These are phyloP conservation scores for Thielaviopsis ethacetica DNA, from an alignment of 2,329 filamentous ascomycete species.

Conservation along the genomic window DNA sequence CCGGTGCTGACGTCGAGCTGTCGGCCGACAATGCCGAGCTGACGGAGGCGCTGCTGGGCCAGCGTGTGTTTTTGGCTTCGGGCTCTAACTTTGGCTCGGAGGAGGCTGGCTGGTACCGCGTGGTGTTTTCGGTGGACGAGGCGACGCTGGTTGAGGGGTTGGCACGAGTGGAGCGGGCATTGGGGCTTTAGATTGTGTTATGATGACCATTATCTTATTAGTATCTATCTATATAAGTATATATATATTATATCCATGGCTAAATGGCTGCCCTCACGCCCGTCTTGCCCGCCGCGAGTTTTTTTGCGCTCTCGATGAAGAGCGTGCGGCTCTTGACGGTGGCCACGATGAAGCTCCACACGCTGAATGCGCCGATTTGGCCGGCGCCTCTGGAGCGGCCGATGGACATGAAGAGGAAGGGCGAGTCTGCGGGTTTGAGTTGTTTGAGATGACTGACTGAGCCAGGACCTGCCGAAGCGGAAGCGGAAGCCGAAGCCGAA, in stretches of 20 bases:
- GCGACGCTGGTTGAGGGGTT: conserved; percentile 18
- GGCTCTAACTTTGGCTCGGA: conserved; percentile 23
- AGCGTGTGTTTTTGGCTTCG: conserved; percentile 22
- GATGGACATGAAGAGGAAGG: conserved; percentile 22
- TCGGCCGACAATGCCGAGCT: conserved; percentile 16
- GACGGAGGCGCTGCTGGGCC: conserved; percentile 17
- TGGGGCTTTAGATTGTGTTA: no score
- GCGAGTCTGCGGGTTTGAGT: conserved; percentile 18
- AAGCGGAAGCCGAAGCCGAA: no score
- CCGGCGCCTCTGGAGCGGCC: conserved; percentile 24
- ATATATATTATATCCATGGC: neutral
- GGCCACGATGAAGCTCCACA: conserved; percentile 24
- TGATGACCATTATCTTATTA: no score
- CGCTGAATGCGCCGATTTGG: conserved; percentile 22
- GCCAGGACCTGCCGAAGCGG: no score
- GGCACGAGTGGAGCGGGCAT: conserved; percentile 1
- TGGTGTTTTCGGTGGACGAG: conserved; percentile 22
- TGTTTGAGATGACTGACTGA: no score
- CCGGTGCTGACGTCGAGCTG: conserved; percentile 3
- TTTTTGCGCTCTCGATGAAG: conserved; percentile 20
- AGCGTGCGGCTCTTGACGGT: conserved; percentile 23
- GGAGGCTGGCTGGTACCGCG: conserved; percentile 23
- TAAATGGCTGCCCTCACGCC: conserved; percentile 10
- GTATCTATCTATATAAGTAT: no score
- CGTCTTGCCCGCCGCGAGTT: conserved; percentile 21